Base-by-base conservation (phyloP, 148 eudicot species). In the Amaranthus hypochondriacus region DNA sequence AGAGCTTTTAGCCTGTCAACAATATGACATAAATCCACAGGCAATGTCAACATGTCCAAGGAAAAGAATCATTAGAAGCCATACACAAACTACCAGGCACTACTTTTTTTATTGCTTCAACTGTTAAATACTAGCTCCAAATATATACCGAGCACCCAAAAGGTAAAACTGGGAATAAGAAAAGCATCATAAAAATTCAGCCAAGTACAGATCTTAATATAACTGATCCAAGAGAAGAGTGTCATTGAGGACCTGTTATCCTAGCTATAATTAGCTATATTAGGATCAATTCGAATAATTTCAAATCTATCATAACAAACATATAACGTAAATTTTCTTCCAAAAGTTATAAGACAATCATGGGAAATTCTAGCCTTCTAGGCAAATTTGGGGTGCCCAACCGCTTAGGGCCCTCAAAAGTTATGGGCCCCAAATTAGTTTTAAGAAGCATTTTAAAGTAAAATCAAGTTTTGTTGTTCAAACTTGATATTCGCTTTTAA, bases 1-100 rank as follows among this genome's bases (percentile, higher is more conserved):
- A 13, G 72, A 72, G 42, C 64, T 68, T 71, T 81, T 83, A 52
- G 69, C 79, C 97, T 91, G 80, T 52, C 48, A 70, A 62, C 46
- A 70, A 67, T 10, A 9, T 15, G 52, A 76, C 9, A 72, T 21
- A 63, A 55, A 46, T 5, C 62, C 55, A 44, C 21, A 68, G 10
- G 50, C 14, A 75, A 50, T 15, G 62, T 48, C 59, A 76, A 69
- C 57, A 77, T 61, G 39, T 59, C 50, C 70, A 68, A 47, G 62
- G 39, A 44, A 60, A 63, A 3, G 58, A 9, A 70, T 56, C 9
- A 53, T 44, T 11, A 46, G 15, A 28, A 64, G 54, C 50, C 5
- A 63, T 9, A 56, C 11, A 48, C 21, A 66, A 56, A 71, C 39
- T 11, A 44, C 18, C 62, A 54, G 62, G 56, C 21, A 49, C 47